Base-by-base conservation (phyloP, 2,329 filamentous ascomycete species). In the Hortaea sp. region DNA sequence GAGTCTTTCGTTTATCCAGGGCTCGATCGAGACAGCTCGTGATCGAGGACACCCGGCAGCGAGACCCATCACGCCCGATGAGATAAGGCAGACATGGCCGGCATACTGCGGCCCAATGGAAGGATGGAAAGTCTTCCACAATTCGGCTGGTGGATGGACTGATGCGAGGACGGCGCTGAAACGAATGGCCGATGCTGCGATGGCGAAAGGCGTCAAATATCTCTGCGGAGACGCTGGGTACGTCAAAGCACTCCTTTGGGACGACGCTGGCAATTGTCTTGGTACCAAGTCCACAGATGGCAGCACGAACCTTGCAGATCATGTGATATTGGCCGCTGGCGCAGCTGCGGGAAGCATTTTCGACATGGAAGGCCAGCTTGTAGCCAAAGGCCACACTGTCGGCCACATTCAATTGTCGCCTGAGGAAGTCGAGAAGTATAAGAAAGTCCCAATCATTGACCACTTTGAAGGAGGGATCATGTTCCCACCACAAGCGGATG, bases 401-500 rank as follows among this genome's bases (percentile, higher is more conserved):
- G 61, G 57, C 4, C 61, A 57, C 46, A 50, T 65, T 7, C 53
- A 56, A 11, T 52, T 65, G 2, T 56, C 53, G 0, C 48, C 54
- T 1, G 53, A 54, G 0, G 63, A 66, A 35, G 52, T 59, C 9
- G 41, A 56, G 37, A 52, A 55, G 43, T 61, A 57, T 45, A 45
- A 49, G 13, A 41, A 41, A 28, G 43, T 59, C 28, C 59, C 59
- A 5, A 52, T 58, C 5, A 49, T 58, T 7, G 56, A 58, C 34
- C 51, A 58, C 42, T 50, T 56, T 28, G 56, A 58, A 47, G 49
- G 52, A 34, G 53, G 52, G 5, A 53, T 55, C 39, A 34, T 56
- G 27, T 55, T 55, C 39, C 54, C 54, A 9, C 54, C 53, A 11
- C 50, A 56, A 30, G 47, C 53, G 41, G 50, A 53, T 35, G 51